Evolutionary conservation across 495 filamentous ascomycete species (phyloP), one percentile per base, ranked within the genome.

Genomic region (Halenospora varia): DNA sequence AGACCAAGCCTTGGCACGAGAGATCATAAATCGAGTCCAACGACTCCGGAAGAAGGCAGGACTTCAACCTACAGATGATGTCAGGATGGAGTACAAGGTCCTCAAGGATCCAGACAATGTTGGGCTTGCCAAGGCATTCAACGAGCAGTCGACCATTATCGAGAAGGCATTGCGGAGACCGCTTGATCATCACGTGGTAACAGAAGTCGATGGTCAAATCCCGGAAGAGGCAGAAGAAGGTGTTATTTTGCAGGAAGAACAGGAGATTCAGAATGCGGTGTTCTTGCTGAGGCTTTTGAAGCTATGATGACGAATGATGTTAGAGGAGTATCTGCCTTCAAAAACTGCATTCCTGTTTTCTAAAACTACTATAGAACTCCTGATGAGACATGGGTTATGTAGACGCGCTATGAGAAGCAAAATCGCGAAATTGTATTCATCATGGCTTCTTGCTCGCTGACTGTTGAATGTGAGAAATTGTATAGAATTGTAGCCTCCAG

Each of bases 21-120:
- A 94, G 70, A 84, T 95, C 62, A 81, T 95, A 71, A 92, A 91
- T 68, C 82, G 90, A 26, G 82, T 94, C 24, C 90, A 95, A 72
- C 74, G 84, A 56, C 73, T 93, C 22, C 82, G 90, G 25, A 95
- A 95, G 76, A 88, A 88, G 73, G 89, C 88, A 9, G 88, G 88
- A 3, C 72, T 95, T 46, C 78, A 87, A 10, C 77, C 89, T 17
- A 95, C 89, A 2, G 90, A 95, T 65, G 90, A 94, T 67, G 82
- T 95, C 26, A 86, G 84, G 72, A 91, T 95, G 86, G 86, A 89
- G 65, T 94, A 93, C 70, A 75, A 76, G 35, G 79, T 94, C 10
- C 74, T 91, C 10, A 78, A 76, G 2, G 90, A 96, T 70, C 88
- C 90, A 0, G 86, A 90, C n/a, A 75, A 82, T 45, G 80, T 88